A percentile compares a stretch with the other conserved stretches of the same genome.
Evolutionary conservation across 1,284 basidiomycete species (phyloP).

Genomic region (Peniophora sp.): DNA sequence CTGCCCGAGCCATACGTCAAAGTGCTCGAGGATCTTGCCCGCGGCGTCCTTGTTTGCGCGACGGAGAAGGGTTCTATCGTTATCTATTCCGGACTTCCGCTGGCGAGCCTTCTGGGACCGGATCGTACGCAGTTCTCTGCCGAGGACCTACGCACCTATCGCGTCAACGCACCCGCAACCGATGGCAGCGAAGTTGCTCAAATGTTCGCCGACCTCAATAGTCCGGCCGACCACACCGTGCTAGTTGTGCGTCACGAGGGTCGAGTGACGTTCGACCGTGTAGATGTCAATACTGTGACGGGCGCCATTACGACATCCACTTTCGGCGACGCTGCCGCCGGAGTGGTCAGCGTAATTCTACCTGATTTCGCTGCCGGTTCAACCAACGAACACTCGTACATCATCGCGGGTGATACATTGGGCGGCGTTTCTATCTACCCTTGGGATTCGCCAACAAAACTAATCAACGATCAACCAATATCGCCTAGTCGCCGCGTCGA

Average conservation of each 20-base stretch:
- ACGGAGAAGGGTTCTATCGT: conserved; percentile 46
- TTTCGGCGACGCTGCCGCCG: conserved; percentile 47
- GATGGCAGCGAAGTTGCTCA: conserved; percentile 1
- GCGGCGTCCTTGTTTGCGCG: conserved; percentile 41
- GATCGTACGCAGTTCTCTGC: conserved; percentile 13
- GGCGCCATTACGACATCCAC: conserved; percentile 26
- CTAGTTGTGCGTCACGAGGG: conserved; percentile 36
- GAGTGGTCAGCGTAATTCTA: conserved; percentile 35
- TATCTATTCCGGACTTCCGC: conserved; percentile 40
- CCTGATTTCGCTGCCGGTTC: conserved; percentile 35
- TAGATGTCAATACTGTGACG: conserved; percentile 25
- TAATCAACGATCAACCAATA: conserved; percentile 15
- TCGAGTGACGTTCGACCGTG: conserved; percentile 40
- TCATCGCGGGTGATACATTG: conserved; percentile 50
- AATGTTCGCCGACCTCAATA: conserved; percentile 15
- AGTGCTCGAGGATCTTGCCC: conserved; percentile 33
- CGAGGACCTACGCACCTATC: conserved; percentile 6
- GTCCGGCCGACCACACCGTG: conserved; percentile 17
- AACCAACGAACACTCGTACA: conserved; percentile 33
- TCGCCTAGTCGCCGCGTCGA: conserved; percentile 41
- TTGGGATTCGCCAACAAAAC: conserved; percentile 26
- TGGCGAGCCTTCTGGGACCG: conserved; percentile 6
- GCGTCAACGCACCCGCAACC: conserved; percentile 5
- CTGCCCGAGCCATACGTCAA: conserved; percentile 41
- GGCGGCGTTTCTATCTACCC: conserved; percentile 56